Base-by-base conservation (phyloP, 805 yeast genomes). In the Yarrowia yakushimensis region DNA sequence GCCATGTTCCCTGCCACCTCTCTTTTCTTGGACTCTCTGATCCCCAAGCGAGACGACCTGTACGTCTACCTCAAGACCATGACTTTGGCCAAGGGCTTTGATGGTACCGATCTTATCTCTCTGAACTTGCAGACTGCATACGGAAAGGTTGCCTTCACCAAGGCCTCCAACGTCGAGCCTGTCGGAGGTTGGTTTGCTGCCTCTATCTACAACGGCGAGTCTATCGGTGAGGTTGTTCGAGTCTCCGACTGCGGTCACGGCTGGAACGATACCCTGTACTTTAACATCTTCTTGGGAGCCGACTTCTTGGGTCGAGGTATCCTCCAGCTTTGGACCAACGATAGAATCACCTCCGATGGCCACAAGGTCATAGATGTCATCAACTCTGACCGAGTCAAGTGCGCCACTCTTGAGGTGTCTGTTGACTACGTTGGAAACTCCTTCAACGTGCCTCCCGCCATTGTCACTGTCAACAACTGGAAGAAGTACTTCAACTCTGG, bases 161-260 rank as follows among this genome's bases (percentile, higher is more conserved):
- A 84, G 69, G 90, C 88, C 12, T 80, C 88, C 0, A 86, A 86
- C 72, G 89, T 84, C 69, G 70, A 72, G 15, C 79, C 78, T 10
- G 72, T 74, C 41, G 71, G 76, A 25, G 65, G 72, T 8, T 90
- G 96, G 96, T 83, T 82, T 62, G 88, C 90, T 68, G 80, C 88
- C 10, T 84, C 93, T 2, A 89, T 87, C 12, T 78, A 80, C 66
- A 84, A 90, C 0, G 85, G 82, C 41, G 97, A 90, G 73, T 77
- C 78, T 13, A 77, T 90, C 63, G 88, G 92, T 34, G 96, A 90
- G 71, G 77, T 82, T 34, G 80, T 90, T 48, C 83, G 83, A 69
- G 77, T 89, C 15, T 78, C 81, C 65, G 88, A 88, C 41, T 74
- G 88, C 22, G 79, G 81, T 18, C 73, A 76, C 43, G 52, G 54